Percentiles rank a stretch among this genome's conserved stretches.
Evolutionary conservation across 768 basidiomycete genomes (phyloP).

Genomic region (Hirschioporus abietinus): DNA sequence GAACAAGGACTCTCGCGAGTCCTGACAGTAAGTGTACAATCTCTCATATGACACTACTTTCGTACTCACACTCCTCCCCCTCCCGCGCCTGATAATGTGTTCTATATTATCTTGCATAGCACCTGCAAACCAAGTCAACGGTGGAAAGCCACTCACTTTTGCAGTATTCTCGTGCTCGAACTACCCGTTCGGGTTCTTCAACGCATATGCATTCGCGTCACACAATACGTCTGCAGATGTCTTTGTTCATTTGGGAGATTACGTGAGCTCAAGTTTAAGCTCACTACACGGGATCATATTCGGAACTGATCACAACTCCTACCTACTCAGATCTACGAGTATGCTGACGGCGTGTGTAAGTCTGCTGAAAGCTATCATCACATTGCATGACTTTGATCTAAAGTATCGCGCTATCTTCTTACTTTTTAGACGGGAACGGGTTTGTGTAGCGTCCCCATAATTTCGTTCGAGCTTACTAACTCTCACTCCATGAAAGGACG

Average conservation of each 20-base stretch:
- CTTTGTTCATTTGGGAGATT: slow-evolving; percentile 56
- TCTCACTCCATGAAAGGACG: slow-evolving; percentile 24
- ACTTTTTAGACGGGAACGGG: slow-evolving; percentile 20
- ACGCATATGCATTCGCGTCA: slow-evolving; percentile 53
- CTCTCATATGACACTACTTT: neutral
- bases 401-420: neutral
- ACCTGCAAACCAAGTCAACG: slow-evolving; percentile 41
- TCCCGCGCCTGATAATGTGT: neutral
- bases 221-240: slow-evolving; percentile 47
- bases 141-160: slow-evolving; percentile 47
- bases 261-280: slow-evolving; percentile 34
- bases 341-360: slow-evolving; percentile 1
- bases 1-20: slow-evolving; percentile 44
- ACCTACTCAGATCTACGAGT: slow-evolving; percentile 41
- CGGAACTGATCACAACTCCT: neutral
- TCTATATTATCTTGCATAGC: slow-evolving; percentile 24
- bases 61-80: slow-evolving; percentile 7
- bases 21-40: slow-evolving; percentile 34
- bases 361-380: neutral
- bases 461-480: neutral
- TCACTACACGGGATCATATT: neutral
- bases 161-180: slow-evolving; percentile 58
- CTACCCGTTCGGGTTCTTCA: slow-evolving; percentile 54
- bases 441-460: neutral
- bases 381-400: neutral